Percentiles rank a stretch among this genome's conserved stretches.
Evolutionary conservation across 2,329 filamentous ascomycete genomes (phyloP).

Genomic region (Neofusicoccum kwambonambiense): DNA sequence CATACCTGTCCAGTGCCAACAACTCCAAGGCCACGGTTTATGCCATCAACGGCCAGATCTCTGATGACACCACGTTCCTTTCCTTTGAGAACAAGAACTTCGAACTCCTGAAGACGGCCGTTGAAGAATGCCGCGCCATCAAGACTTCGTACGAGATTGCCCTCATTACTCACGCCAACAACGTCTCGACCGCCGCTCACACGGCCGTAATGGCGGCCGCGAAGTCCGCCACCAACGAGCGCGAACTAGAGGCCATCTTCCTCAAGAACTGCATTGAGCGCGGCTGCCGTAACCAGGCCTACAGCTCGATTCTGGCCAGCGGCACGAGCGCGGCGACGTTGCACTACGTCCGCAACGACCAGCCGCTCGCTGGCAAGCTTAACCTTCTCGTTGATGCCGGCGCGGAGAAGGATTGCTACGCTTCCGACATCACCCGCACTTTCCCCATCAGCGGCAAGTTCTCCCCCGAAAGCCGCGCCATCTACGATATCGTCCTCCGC

Average conservation of each 20-base stretch:
- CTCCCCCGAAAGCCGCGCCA: conserved; percentile 43
- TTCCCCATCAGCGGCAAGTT: conserved; percentile 71
- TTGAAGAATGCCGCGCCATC: conserved; percentile 76
- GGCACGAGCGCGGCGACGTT: conserved; percentile 80
- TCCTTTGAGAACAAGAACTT: conserved; percentile 66
- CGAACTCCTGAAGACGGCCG: conserved; percentile 58
- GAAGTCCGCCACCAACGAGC: conserved; percentile 68
- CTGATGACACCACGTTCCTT: conserved; percentile 68
- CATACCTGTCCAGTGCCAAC: conserved; percentile 60
- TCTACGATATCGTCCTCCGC: conserved; percentile 79
- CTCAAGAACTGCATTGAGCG: conserved; percentile 71
- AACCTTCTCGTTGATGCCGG: conserved; percentile 85
- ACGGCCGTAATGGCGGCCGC: conserved; percentile 65
- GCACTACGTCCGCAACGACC: conserved; percentile 55
- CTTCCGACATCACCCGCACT: conserved; percentile 71
- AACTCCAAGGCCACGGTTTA: conserved; percentile 58
- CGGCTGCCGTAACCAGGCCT: conserved; percentile 79
- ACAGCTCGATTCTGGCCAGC: conserved; percentile 79
- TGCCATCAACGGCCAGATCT: conserved; percentile 76
- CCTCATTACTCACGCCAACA: conserved; percentile 77
- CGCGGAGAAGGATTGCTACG: conserved; percentile 52
- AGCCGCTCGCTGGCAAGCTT: conserved; percentile 64
- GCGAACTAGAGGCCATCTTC: conserved; percentile 79
- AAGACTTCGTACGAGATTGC: conserved; percentile 86
- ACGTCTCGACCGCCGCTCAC: conserved; percentile 76